These are phyloP conservation scores for Suillus tomentosus DNA, from an alignment of 768 basidiomycete genomes.

Conservation along the genomic window DNA sequence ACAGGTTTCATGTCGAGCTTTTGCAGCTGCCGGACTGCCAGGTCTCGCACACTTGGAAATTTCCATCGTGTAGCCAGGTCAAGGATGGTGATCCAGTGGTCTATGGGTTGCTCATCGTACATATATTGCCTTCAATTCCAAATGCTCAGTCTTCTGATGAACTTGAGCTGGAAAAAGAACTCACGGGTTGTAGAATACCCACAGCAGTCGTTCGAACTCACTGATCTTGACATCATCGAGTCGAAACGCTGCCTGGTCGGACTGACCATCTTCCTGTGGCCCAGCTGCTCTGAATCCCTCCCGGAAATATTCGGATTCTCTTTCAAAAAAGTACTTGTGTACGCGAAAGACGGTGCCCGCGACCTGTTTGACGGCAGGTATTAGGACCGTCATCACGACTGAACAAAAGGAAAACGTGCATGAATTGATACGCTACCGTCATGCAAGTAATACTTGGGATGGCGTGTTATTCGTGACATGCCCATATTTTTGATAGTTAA, in stretches of 20 bases:
- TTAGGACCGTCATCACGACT: background rate
- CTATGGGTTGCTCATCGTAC: slow-evolving; percentile 49
- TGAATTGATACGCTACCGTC: slow-evolving; percentile 1
- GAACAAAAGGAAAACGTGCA: slow-evolving; percentile 3
- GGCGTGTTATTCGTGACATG: background rate
- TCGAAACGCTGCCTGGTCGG: slow-evolving; percentile 13
- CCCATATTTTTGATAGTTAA: background rate
- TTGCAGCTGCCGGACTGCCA: slow-evolving; percentile 58
- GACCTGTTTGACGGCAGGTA: slow-evolving; percentile 29
- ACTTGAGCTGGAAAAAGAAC: slow-evolving; percentile 16
- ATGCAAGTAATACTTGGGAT: slow-evolving; percentile 1
- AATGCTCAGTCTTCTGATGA: background rate
- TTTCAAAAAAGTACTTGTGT: slow-evolving; percentile 40
- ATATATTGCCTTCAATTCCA: slow-evolving; percentile 48
- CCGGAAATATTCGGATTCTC: slow-evolving; percentile 36
- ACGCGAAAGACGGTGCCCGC: slow-evolving; percentile 36
- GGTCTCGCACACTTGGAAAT: slow-evolving; percentile 51
- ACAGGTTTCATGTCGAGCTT: slow-evolving; percentile 47
- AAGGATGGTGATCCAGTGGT: slow-evolving; percentile 58
- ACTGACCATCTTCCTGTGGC: slow-evolving; percentile 7
- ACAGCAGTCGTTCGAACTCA: slow-evolving; percentile 50
- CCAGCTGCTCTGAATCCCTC: slow-evolving; percentile 21
- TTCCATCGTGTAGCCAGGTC: slow-evolving; percentile 55
- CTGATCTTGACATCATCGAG: slow-evolving; percentile 30
- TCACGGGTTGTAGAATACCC: slow-evolving; percentile 61